Conservation (phyloP, 257 asterid species). For the Pogostemon cablin region DNA sequence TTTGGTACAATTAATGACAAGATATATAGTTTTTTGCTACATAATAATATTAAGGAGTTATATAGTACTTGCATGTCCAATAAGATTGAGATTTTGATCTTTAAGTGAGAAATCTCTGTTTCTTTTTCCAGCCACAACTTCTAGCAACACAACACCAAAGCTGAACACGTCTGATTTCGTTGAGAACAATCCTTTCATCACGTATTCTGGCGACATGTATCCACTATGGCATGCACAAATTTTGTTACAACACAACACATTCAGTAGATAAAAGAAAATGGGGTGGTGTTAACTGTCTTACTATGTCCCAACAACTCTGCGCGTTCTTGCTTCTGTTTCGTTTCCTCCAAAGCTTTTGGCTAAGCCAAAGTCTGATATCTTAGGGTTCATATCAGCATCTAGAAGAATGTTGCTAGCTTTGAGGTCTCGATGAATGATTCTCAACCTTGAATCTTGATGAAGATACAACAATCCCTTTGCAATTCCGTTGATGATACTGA, state of each 20-base stretch:
- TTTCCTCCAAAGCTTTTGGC: conserved; percentile 13
- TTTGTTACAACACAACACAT: no score
- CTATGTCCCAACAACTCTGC: conserved; percentile 25
- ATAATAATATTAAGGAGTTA: not conserved
- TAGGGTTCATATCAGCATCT: conserved; percentile 17
- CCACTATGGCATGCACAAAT: not conserved
- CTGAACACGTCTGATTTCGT: conserved; percentile 14
- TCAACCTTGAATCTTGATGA: conserved; percentile 28
- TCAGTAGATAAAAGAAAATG: no score
- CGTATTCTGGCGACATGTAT: conserved; percentile 21
- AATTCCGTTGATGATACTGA: conserved; percentile 9
- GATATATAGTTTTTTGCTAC: not conserved
- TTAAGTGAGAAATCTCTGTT: not conserved
- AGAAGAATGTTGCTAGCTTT: conserved; percentile 12
- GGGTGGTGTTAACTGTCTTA: not conserved
- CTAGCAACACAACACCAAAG: conserved; percentile 18
- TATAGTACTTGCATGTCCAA: conserved; percentile 14
- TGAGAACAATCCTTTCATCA: conserved; percentile 3
- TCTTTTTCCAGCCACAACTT: conserved; percentile 18
- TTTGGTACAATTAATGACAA: not conserved
- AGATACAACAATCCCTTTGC: conserved; percentile 27
- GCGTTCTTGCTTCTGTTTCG: conserved; percentile 5
- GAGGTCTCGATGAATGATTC: conserved; percentile 21
- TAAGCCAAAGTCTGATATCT: conserved; percentile 2
- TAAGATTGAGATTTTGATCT: conserved; percentile 7